Conservation (phyloP, 1,284 basidiomycete species). For the Naganishia liquefaciens region DNA sequence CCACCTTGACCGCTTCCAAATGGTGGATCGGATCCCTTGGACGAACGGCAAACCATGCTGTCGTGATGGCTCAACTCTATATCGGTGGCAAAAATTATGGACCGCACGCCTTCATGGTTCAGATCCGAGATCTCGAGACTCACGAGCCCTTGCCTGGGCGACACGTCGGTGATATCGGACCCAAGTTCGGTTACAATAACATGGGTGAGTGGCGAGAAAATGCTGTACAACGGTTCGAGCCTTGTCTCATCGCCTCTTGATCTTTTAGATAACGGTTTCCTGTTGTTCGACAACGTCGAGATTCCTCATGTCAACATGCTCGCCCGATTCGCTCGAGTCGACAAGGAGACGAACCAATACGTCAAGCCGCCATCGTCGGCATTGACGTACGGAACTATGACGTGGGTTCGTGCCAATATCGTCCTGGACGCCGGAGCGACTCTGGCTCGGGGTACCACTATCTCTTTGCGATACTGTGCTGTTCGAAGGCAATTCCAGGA, state of each 20-base stretch:
- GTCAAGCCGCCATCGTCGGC: conserved; percentile 70
- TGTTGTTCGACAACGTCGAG: conserved; percentile 65
- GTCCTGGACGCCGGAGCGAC: conserved; percentile 63
- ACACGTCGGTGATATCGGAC: conserved; percentile 33
- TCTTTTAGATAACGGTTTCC: conserved; percentile 31
- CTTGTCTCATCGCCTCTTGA: neutral
- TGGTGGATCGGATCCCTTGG: conserved; percentile 80
- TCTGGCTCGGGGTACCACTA: conserved; percentile 66
- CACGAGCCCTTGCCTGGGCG: conserved; percentile 29
- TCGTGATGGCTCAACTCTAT: conserved; percentile 74
- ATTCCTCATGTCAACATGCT: conserved; percentile 75
- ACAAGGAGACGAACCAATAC: conserved; percentile 65
- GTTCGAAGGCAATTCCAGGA: conserved; percentile 68
- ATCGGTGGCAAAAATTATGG: conserved; percentile 68
- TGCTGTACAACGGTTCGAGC: conserved; percentile 59
- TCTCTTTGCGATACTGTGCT: conserved; percentile 71
- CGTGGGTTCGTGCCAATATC: conserved; percentile 58
- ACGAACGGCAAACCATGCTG: conserved; percentile 72
- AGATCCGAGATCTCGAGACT: conserved; percentile 60
- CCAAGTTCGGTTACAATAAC: conserved; percentile 32
- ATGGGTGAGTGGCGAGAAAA: conserved; percentile 14
- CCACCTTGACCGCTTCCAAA: conserved; percentile 72
- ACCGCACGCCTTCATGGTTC: conserved; percentile 75
- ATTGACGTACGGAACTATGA: conserved; percentile 68
- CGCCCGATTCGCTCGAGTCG: conserved; percentile 70